These are phyloP conservation scores for Purpureocillium lavendulum DNA, from an alignment of 2,329 filamentous ascomycete genomes.

Conservation along the genomic window DNA sequence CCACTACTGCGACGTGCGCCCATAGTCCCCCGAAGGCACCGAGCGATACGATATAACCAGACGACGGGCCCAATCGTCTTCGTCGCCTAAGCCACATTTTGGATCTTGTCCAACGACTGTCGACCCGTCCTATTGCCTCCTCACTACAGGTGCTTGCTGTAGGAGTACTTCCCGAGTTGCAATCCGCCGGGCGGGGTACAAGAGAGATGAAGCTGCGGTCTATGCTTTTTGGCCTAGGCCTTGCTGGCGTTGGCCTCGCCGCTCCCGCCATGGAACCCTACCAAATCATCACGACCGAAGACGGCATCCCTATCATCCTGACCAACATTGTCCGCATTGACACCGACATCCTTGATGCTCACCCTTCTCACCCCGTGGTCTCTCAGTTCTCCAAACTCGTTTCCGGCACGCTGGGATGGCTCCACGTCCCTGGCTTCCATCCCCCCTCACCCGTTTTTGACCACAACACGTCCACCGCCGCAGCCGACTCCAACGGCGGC, in stretches of 20 bases:
- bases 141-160: no score
- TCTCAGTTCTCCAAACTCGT: slow-evolving; percentile 2
- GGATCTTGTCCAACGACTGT: no score
- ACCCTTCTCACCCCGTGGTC: not conserved
- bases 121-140: no score
- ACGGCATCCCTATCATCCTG: slow-evolving; percentile 1
- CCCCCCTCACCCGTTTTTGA: slow-evolving; percentile 9
- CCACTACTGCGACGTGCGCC: no score
- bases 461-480: slow-evolving; percentile 2
- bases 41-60: no score
- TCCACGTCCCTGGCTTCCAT: slow-evolving; percentile 3
- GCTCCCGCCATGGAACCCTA: slow-evolving; percentile 2
- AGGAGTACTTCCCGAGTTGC: no score
- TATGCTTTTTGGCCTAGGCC: slow-evolving; percentile 4
- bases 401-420: slow-evolving; percentile 4
- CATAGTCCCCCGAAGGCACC: no score
- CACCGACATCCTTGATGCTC: not conserved
- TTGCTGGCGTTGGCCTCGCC: slow-evolving; percentile 4
- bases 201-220: slow-evolving; percentile 3
- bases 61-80: no score
- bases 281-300: slow-evolving; percentile 1
- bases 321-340: slow-evolving; percentile 6
- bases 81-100: no score
- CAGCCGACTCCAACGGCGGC: slow-evolving; percentile 10
- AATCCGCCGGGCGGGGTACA: no score